These are phyloP conservation scores for Rhodotorula graminis DNA, from an alignment of 768 basidiomycete species.

Conservation along the genomic window DNA sequence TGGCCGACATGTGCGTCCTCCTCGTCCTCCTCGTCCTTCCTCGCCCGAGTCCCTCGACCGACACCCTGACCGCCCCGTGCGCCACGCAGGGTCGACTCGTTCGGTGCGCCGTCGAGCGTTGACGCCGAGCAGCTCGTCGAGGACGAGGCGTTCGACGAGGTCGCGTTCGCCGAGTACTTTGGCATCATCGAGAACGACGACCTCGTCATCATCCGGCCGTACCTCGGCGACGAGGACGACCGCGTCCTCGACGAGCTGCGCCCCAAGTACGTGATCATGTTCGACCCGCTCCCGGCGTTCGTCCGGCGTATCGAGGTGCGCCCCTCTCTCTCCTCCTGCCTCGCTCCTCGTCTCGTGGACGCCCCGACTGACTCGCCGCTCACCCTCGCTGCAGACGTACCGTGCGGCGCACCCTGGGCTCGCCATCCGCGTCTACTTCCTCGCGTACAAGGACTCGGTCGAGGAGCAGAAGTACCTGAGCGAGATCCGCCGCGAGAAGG, in stretches of 20 bases:
- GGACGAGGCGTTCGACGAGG: constrained; percentile 43
- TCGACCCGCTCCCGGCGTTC: constrained; percentile 89
- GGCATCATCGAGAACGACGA: constrained; percentile 73
- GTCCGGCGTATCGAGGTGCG: constrained; percentile 82
- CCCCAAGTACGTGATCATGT: constrained; percentile 91
- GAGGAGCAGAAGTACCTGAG: constrained; percentile 95
- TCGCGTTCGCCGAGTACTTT: constrained; percentile 70
- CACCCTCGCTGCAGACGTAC: constrained; percentile 61
- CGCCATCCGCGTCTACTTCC: constrained; percentile 83
- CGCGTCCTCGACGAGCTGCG: constrained; percentile 75
- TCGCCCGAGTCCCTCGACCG: no score
- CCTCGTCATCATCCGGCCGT: constrained; percentile 77
- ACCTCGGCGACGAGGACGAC: constrained; percentile 90
- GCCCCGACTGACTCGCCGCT: no score
- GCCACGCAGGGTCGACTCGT: not conserved
- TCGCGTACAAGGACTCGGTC: constrained; percentile 86
- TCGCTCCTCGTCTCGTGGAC: not conserved
- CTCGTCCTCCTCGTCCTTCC: not conserved
- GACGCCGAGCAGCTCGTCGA: not conserved
- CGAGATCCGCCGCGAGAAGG: constrained; percentile 81
- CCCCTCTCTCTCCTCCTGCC: not conserved
- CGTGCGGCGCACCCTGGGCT: constrained; percentile 75
- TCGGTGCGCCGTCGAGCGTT: not conserved
- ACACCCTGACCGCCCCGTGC: not conserved
- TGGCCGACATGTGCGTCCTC: constrained; percentile 58